Evolutionary conservation across 148 eudicot species (phyloP), one percentile per base, ranked within the genome.

Genomic region (Hydrangea macrophylla): DNA sequence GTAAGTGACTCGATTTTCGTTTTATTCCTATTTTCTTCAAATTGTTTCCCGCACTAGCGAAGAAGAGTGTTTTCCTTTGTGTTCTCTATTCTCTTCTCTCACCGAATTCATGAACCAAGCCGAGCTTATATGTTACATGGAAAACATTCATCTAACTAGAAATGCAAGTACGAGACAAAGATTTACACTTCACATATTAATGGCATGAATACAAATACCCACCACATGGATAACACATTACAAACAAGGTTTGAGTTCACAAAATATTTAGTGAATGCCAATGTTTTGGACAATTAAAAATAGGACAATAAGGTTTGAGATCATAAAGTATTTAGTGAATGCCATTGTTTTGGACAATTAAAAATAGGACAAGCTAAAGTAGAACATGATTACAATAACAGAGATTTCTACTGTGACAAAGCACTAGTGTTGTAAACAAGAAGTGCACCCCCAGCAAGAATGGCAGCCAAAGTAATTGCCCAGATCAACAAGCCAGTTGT

Each of bases 391-490:
- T 30, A 5, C 36, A 58, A 27, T 15, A 2, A 17, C 18, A n/a
- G 22, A 24, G n/a, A n/a, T 26, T 32, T 60, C 62, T 76, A 79
- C 74, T 79, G 83, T 50, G 87, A 83, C 82, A 93, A 81, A 64
- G 98, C 96, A 83, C 98, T 93, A 20, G 96, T 93, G 83, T 81
- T 90, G 90, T 86, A 90, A 23, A 90, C 96, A 71, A 93, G 98
- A 48, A 93, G 81, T 5, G 92, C 98, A 70, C 96, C 98, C 57
- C 96, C 98, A 39, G 88, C 96, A 36, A 93, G 95, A 33, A 93
- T 36, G 2, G 92, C 98, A 26, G 74, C 81, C 28, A 93, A 73
- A 42, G 95, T 93, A 12, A 86, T 82, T 0, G 95, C 98, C 96
- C 98, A 93, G 28, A 93, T 90, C 67, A 86, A 73, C 59, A 90